These are phyloP conservation scores for Aleurites moluccanus DNA, from an alignment of 441 rosid species.

Conservation along the genomic window DNA sequence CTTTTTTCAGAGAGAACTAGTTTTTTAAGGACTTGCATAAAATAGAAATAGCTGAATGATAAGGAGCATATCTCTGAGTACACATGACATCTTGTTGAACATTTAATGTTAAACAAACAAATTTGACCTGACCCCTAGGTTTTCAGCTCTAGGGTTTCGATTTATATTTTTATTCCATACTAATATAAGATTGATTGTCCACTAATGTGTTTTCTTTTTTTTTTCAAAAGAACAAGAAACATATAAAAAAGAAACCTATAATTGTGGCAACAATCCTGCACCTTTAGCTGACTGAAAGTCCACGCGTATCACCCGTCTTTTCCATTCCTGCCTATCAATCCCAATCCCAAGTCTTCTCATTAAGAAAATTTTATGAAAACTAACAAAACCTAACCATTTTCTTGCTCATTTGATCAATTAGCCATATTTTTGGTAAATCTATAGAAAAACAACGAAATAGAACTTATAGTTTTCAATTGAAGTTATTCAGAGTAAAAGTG, in stretches of 20 bases:
- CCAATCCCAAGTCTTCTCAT: slow-evolving; percentile 67
- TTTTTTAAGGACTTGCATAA: neutral
- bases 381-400: slow-evolving; percentile 25
- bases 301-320: slow-evolving; percentile 93
- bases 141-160: slow-evolving; percentile 11
- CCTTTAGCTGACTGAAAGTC: slow-evolving; percentile 76
- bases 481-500: slow-evolving; percentile 22
- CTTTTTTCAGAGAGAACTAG: neutral
- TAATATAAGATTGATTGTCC: neutral
- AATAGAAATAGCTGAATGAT: too few relatives aligned
- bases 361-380: slow-evolving; percentile 27
- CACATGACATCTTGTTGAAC: neutral
- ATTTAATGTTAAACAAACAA: neutral
- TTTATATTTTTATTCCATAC: slow-evolving; percentile 13
- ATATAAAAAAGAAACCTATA: slow-evolving; percentile 61
- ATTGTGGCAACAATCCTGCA: slow-evolving; percentile 56
- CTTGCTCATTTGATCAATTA: slow-evolving; percentile 22
- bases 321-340: slow-evolving; percentile 89
- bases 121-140: slow-evolving; percentile 2
- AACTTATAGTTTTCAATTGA: slow-evolving; percentile 6
- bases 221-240: slow-evolving; percentile 19
- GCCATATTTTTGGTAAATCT: slow-evolving; percentile 8
- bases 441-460: neutral
- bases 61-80: neutral
- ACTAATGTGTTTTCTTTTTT: neutral